phyloP scores from a whole-genome alignment of 202 grass and related monocot genomes.

The Dendrocalamus latiflorus region DNA sequence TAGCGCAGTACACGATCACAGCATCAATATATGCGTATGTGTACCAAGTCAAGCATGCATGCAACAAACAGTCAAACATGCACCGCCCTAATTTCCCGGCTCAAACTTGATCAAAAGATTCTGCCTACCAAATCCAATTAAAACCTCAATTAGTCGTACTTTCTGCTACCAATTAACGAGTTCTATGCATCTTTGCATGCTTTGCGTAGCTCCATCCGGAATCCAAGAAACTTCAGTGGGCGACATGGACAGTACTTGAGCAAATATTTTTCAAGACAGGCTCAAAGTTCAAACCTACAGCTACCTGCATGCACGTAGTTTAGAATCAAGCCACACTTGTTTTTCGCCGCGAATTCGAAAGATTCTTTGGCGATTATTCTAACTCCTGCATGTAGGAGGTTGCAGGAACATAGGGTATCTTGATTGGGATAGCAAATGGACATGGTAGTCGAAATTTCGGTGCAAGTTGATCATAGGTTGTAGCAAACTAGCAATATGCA shows the following conservation, averaged over 20 bases:
- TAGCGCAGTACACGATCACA: slow-evolving; percentile 4
- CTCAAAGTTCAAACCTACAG: neutral
- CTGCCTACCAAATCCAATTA: neutral
- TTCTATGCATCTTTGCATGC: neutral
- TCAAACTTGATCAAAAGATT: slow-evolving; percentile 46
- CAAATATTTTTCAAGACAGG: slow-evolving; percentile 1
- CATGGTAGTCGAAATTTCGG: slow-evolving; percentile 31
- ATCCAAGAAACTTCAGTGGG: slow-evolving; percentile 47
- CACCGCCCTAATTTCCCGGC: slow-evolving; percentile 41
- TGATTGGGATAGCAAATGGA: slow-evolving; percentile 30
- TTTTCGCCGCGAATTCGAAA: slow-evolving; percentile 28
- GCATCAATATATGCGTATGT: neutral
- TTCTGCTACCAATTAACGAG: neutral
- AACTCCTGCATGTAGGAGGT: slow-evolving; percentile 33
- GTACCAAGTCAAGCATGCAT: slow-evolving; percentile 13
- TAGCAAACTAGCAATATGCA: neutral
- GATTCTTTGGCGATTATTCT: slow-evolving; percentile 39
- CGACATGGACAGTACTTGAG: slow-evolving; percentile 23
- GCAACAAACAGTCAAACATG: slow-evolving; percentile 49
- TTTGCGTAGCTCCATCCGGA: neutral
- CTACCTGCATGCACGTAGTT: neutral
- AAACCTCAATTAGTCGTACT: slow-evolving; percentile 24
- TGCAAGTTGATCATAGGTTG: slow-evolving; percentile 1
- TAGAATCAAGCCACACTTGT: neutral
- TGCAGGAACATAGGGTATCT: slow-evolving; percentile 49